Evolutionary conservation across 208 protist species (phyloP), one percentile per base, ranked within the genome.

Genomic region (Naegleria gruberi): DNA sequence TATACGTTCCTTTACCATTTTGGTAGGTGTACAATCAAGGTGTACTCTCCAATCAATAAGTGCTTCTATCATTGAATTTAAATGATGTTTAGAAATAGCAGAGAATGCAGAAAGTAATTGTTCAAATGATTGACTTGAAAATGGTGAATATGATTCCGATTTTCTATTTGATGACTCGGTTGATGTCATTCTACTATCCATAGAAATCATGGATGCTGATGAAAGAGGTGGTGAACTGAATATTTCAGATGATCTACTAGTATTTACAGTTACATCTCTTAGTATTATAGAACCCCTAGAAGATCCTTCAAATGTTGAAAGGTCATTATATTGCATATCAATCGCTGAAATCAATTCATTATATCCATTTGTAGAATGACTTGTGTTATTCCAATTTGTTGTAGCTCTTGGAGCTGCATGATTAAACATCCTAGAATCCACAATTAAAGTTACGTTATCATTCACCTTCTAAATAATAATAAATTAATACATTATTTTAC

Each of bases 91-190:
- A 1, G 83, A 87, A 30, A 87, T 41, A 37, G 83, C 42, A 44
- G 83, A 30, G 40, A 87, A 87, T 37, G 83, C 83, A n/a, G 83
- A 46, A 6, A 87, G 40, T 23, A 87, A 55, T n/a, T 87, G 83
- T 55, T 87, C 83, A 55, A 87, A 87, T 44, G 40, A 44, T 83
- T 77, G 65, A 77, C 30, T 77, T n/a, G 65, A 37, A n/a, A 37
- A 77, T 37, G 26, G 0, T 19, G 65, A 77, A 77, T 37, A 37
- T 37, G 65, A 65, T 23, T 37, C 65, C 12, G 30, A 37, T 37
- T n/a, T 77, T 37, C 30, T 30, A n/a, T 37, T 7, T 37, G 65
- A 77, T 37, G 65, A 77, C 17, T 37, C 65, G 12, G 65, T 19
- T 37, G 65, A 77, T 51, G 12, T 51, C 46, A 17, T 12, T 17